These are phyloP conservation scores for Ogataea henricii DNA, from an alignment of 805 yeast species.

Conservation along the genomic window DNA sequence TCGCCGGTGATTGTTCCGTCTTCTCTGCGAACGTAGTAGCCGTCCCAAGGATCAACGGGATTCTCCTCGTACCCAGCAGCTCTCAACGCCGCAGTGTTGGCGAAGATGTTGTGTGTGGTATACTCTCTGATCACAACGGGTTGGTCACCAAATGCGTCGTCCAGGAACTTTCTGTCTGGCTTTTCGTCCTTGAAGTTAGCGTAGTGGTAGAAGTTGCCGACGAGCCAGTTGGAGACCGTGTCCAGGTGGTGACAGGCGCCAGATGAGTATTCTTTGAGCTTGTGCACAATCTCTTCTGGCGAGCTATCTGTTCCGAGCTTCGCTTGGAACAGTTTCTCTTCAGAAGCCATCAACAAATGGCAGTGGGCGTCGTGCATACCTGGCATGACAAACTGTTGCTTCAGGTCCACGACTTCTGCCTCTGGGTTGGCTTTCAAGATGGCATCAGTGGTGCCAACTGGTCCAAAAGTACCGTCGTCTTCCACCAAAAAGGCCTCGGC, in stretches of 20 bases:
- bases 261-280: conserved; percentile 24
- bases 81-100: conserved; percentile 31
- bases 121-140: conserved; percentile 32
- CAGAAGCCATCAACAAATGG: conserved; percentile 30
- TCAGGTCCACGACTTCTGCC: conserved; percentile 23
- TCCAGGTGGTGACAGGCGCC: conserved; percentile 25
- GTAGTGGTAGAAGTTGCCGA: conserved; percentile 32
- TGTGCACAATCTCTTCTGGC: conserved; percentile 27
- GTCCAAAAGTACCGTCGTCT: conserved; percentile 25
- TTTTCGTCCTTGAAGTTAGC: conserved; percentile 27
- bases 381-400: conserved; percentile 32
- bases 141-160: conserved; percentile 33
- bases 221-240: conserved; percentile 29
- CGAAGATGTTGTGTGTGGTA: conserved; percentile 31
- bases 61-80: conserved; percentile 33
- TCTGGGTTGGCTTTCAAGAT: conserved; percentile 14
- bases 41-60: conserved; percentile 31
- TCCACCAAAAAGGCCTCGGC: conserved; percentile 28
- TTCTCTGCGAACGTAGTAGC: conserved; percentile 29
- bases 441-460: conserved; percentile 24
- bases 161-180: conserved; percentile 30
- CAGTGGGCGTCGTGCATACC: conserved; percentile 34
- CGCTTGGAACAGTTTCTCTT: conserved; percentile 29
- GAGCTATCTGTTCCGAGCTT: conserved; percentile 23
- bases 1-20: conserved; percentile 33